phyloP scores from a whole-genome alignment of 2,329 filamentous ascomycete genomes.

The Lomentospora prolificans region DNA sequence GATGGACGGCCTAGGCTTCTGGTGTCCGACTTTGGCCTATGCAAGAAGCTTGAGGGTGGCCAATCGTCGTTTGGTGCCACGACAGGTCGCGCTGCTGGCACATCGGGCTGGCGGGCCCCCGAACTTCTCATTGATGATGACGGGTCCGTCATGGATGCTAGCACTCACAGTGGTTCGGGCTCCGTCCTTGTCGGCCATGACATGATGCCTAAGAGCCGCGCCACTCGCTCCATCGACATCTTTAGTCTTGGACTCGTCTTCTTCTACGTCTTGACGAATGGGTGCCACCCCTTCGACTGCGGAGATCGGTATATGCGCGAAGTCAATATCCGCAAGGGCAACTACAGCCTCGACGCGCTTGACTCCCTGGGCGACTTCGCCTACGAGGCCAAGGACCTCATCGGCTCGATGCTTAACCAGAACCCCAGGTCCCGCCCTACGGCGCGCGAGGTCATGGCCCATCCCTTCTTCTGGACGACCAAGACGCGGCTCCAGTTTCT shows the following conservation, averaged over 20 bases:
- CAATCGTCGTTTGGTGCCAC: slow-evolving; percentile 93
- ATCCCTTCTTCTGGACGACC: slow-evolving; percentile 92
- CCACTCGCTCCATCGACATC: slow-evolving; percentile 93
- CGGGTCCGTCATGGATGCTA: slow-evolving; percentile 38
- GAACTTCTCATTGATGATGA: slow-evolving; percentile 82
- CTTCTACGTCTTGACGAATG: slow-evolving; percentile 94
- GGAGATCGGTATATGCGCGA: slow-evolving; percentile 93
- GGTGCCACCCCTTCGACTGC: slow-evolving; percentile 86
- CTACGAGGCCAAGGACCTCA: slow-evolving; percentile 78
- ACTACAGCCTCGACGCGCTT: slow-evolving; percentile 61
- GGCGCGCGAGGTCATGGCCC: slow-evolving; percentile 71
- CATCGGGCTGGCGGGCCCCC: slow-evolving; percentile 91
- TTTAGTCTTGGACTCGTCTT: slow-evolving; percentile 97
- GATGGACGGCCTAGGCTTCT: slow-evolving; percentile 69
- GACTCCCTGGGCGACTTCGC: slow-evolving; percentile 73
- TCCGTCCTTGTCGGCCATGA: slow-evolving; percentile 48
- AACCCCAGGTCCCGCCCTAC: slow-evolving; percentile 53
- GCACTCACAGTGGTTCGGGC: slow-evolving; percentile 51
- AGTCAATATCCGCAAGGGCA: slow-evolving; percentile 91
- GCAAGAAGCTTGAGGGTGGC: slow-evolving; percentile 90
- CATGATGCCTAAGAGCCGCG: slow-evolving; percentile 59
- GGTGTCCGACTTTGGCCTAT: slow-evolving; percentile 95
- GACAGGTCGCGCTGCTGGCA: slow-evolving; percentile 86
- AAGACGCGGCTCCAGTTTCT: slow-evolving; percentile 86
- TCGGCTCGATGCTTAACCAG: slow-evolving; percentile 63